Percentiles rank a stretch among this genome's conserved stretches.
These are phyloP conservation scores for Hypoxylon fuscum DNA, from an alignment of 495 filamentous ascomycete species.

Conservation along the genomic window DNA sequence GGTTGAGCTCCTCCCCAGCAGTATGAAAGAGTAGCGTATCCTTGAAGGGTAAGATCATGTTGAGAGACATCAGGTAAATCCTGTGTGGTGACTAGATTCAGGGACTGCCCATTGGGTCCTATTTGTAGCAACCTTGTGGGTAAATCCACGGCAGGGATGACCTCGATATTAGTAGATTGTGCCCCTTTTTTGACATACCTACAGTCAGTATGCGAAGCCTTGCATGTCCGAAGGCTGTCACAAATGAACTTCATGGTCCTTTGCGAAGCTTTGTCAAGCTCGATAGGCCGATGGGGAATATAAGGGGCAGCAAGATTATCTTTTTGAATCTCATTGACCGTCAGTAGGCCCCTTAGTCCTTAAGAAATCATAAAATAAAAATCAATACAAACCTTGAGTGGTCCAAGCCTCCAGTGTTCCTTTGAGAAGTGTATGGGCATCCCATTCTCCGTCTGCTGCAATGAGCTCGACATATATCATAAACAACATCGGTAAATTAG, in stretches of 20 bases:
- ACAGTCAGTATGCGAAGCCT: background rate
- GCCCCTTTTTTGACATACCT: background rate
- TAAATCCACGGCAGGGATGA: background rate
- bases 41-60: background rate
- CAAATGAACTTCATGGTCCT: background rate
- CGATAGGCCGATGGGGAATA: background rate
- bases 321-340: background rate
- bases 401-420: background rate
- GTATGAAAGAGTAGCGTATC: background rate
- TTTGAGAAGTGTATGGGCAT: background rate
- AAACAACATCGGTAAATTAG: background rate
- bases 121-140: background rate
- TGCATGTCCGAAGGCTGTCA: background rate
- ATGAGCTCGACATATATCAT: background rate
- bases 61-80: background rate
- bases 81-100: background rate
- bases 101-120: background rate
- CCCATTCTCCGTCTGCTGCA: background rate
- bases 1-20: background rate
- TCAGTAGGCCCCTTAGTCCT: background rate
- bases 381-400: background rate
- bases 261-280: background rate
- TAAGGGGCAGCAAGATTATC: background rate
- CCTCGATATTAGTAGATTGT: background rate
- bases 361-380: background rate